Percentiles rank a stretch among this genome's conserved stretches.
Evolutionary conservation across 176 grass and related monocot species (phyloP).

Genomic region (Olyra latifolia): DNA sequence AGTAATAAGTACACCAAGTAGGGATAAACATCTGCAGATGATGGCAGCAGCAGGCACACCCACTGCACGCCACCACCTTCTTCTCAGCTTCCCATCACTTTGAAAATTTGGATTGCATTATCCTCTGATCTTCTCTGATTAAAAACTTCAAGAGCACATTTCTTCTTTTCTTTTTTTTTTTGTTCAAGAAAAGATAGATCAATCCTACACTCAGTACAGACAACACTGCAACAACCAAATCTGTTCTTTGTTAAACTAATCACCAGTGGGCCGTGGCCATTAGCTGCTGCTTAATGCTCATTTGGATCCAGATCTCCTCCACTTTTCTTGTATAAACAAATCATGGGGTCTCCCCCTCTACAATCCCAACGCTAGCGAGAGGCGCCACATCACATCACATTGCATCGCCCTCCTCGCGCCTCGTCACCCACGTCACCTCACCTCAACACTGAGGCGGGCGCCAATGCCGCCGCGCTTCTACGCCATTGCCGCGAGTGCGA

Average conservation of each 20-base stretch:
- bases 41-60: constrained; percentile 37
- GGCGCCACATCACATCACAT: constrained; percentile 36
- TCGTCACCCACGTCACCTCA: constrained; percentile 4
- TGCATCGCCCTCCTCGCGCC: constrained; percentile 10
- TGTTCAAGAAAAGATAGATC: constrained; percentile 28
- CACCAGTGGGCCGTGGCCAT: not conserved
- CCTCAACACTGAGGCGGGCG: constrained; percentile 11
- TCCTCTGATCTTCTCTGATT: constrained; percentile 4
- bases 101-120: not conserved
- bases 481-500: constrained; percentile 19
- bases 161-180: not conserved
- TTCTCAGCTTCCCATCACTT: constrained; percentile 56
- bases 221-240: constrained; percentile 31
- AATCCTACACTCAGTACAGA: constrained; percentile 34
- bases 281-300: constrained; percentile 12
- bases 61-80: constrained; percentile 49
- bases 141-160: not conserved
- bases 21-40: constrained; percentile 40
- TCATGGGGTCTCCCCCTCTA: constrained; percentile 85
- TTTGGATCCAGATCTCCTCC: constrained; percentile 95
- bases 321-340: constrained; percentile 89
- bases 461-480: constrained; percentile 48
- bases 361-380: constrained; percentile 77
- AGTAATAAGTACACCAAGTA: constrained; percentile 43
- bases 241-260: constrained; percentile 20